A percentile compares a stretch with the other conserved stretches of the same genome.
These are phyloP conservation scores for Ganoderma resinaceum DNA, from an alignment of 1,284 basidiomycete species.

Conservation along the genomic window DNA sequence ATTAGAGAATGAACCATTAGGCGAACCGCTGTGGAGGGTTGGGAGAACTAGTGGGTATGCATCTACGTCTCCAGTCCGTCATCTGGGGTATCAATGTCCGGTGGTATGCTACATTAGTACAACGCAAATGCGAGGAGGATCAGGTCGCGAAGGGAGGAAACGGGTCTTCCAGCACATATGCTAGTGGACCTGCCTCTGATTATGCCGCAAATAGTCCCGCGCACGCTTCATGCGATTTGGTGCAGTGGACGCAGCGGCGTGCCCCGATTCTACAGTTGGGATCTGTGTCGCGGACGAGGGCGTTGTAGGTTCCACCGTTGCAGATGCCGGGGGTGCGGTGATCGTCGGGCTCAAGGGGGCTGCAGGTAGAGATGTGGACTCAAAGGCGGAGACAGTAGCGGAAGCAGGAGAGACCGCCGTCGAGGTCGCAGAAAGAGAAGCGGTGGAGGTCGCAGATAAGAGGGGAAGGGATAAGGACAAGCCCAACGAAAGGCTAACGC, in stretches of 20 bases:
- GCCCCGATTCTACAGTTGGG: background rate
- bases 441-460: background rate
- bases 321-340: background rate
- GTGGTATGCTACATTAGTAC: constrained; percentile 4
- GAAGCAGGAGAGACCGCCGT: background rate
- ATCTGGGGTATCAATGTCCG: background rate
- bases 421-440: background rate
- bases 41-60: background rate
- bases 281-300: background rate
- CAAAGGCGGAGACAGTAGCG: background rate
- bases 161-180: background rate
- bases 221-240: constrained; percentile 3
- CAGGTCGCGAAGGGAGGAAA: background rate
- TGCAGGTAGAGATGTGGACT: background rate
- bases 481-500: background rate
- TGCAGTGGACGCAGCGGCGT: background rate
- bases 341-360: background rate
- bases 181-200: background rate
- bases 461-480: background rate
- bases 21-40: background rate
- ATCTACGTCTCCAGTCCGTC: background rate
- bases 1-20: background rate
- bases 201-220: background rate
- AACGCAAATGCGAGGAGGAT: too few species aligned
- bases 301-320: background rate